Evolutionary conservation across 306 rosid genomes (phyloP).

Genomic region (Ochetophila trinervis): DNA sequence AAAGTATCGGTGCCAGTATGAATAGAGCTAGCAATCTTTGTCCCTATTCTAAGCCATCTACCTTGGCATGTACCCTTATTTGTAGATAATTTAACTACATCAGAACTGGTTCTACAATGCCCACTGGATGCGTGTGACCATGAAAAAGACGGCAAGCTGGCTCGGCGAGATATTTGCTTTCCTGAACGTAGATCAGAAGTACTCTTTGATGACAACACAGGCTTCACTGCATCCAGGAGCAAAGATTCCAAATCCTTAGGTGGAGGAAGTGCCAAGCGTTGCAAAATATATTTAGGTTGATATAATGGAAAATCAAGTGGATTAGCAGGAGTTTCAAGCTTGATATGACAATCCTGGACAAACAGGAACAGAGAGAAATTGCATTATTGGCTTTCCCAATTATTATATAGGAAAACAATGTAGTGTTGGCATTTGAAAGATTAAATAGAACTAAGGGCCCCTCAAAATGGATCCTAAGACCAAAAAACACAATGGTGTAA

Average conservation of each 20-base stretch:
- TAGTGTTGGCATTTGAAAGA: background rate
- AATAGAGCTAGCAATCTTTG: constrained; percentile 36
- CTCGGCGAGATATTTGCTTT: constrained; percentile 68
- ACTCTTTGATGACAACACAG: constrained; percentile 48
- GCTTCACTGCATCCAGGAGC: constrained; percentile 79
- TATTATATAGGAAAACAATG: background rate
- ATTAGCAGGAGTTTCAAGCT: constrained; percentile 48
- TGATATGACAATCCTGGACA: constrained; percentile 56
- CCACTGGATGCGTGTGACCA: constrained; percentile 87
- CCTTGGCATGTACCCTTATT: constrained; percentile 77
- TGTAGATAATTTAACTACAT: constrained; percentile 58
- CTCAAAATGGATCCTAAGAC: background rate
- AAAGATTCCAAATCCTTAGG: constrained; percentile 78
- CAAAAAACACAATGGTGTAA: background rate
- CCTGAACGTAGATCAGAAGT: constrained; percentile 56
- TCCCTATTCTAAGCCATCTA: constrained; percentile 69
- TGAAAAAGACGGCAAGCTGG: constrained; percentile 76
- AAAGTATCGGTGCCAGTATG: constrained; percentile 38
- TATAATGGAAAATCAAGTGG: constrained; percentile 56
- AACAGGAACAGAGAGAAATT: constrained; percentile 23
- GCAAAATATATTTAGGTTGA: constrained; percentile 66
- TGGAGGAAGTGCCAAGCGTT: constrained; percentile 62
- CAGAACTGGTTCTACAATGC: constrained; percentile 71
- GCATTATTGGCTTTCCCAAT: background rate
- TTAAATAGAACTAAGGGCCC: constrained; percentile 4